Conservation (phyloP, 371 early-diverging fungal genomes). For the Apophysomyces ossiformis region DNA sequence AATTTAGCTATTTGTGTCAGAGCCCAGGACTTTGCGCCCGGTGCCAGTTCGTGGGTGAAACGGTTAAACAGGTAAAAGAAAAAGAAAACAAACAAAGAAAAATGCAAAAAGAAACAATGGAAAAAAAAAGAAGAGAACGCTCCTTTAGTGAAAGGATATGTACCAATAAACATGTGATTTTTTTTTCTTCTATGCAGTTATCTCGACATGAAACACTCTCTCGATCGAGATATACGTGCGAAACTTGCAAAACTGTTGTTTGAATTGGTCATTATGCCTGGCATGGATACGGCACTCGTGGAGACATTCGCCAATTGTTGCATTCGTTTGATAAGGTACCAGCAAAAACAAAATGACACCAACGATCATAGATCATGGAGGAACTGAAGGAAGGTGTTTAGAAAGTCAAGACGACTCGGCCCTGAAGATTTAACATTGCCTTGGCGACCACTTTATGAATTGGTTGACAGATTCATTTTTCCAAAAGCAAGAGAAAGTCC, state of each 20-base stretch:
- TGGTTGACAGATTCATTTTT: constrained; percentile 58
- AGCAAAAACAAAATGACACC: background rate
- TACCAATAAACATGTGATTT: background rate
- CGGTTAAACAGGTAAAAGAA: constrained; percentile 57
- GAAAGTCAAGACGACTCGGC: constrained; percentile 57
- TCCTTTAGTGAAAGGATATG: background rate
- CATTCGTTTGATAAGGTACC: constrained; percentile 64
- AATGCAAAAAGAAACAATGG: background rate
- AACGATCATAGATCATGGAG: background rate
- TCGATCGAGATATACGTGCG: constrained; percentile 65
- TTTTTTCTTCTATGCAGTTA: constrained; percentile 41
- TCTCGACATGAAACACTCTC: constrained; percentile 67
- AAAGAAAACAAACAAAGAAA: background rate
- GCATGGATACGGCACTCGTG: constrained; percentile 65
- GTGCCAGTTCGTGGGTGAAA: constrained; percentile 62
- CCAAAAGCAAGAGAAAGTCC: constrained; percentile 69
- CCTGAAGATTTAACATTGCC: constrained; percentile 63
- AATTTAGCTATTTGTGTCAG: constrained; percentile 55
- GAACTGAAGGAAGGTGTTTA: constrained; percentile 16
- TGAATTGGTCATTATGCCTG: constrained; percentile 59
- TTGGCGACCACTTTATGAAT: constrained; percentile 78
- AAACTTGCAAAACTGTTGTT: constrained; percentile 61
- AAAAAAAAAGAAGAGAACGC: background rate
- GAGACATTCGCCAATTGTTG: constrained; percentile 62
- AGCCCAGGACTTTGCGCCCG: constrained; percentile 66